Percentiles rank a stretch among this genome's conserved stretches.
These are phyloP conservation scores for Talaromyces sp. DNA, from an alignment of 2,329 filamentous ascomycete species.

Conservation along the genomic window DNA sequence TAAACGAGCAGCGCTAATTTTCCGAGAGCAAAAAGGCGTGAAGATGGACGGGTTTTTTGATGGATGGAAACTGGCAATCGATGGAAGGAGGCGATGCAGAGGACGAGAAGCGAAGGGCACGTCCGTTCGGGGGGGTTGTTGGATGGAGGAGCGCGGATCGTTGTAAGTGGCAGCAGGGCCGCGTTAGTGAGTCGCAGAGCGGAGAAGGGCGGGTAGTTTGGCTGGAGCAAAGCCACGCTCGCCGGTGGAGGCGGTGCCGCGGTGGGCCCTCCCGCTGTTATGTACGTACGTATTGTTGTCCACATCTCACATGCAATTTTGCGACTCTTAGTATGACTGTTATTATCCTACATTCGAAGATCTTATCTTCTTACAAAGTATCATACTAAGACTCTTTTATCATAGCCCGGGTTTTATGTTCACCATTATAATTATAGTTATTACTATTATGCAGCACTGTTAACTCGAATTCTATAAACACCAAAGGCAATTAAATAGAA, in stretches of 20 bases:
- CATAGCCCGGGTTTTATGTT: background rate
- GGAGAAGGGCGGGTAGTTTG: background rate
- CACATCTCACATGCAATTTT: background rate
- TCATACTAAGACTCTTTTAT: background rate
- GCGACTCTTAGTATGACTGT: background rate
- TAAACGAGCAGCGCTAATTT: background rate
- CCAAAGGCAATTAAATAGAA: too few relatives aligned
- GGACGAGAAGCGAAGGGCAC: background rate
- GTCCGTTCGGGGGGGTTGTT: background rate
- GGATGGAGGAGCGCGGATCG: background rate
- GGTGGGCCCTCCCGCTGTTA: background rate
- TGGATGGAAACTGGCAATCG: background rate
- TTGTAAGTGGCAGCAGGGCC: background rate
- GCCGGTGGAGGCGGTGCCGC: background rate
- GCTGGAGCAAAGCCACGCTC: background rate
- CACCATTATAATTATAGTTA: background rate
- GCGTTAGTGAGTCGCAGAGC: background rate
- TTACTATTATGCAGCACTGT: background rate
- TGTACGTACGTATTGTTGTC: too few relatives aligned
- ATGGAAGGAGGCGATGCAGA: background rate
- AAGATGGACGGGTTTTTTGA: background rate
- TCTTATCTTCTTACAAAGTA: too few relatives aligned
- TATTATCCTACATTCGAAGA: background rate
- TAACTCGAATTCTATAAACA: background rate
- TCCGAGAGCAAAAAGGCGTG: background rate